These are phyloP conservation scores for Yamadazyma paraphyllophila DNA, from an alignment of 805 yeast species.

Conservation along the genomic window DNA sequence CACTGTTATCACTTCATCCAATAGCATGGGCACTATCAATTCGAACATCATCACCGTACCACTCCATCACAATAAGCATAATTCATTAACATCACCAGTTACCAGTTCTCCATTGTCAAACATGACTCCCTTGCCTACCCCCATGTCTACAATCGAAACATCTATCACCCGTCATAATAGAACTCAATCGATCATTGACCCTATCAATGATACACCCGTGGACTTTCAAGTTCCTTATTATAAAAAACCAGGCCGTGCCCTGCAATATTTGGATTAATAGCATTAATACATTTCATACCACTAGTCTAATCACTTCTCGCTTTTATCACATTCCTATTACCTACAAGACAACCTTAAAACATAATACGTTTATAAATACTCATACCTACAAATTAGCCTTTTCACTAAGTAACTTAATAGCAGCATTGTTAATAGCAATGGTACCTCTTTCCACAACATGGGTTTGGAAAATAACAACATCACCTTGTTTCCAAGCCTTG, in stretches of 20 bases:
- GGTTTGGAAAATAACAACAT: conserved; percentile 73
- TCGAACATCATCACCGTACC: neutral
- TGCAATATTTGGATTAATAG: conserved; percentile 8
- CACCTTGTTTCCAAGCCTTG: conserved; percentile 80
- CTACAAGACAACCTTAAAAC: neutral
- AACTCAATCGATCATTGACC: conserved; percentile 26
- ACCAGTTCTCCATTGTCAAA: conserved; percentile 37
- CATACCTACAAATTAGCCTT: conserved; percentile 36
- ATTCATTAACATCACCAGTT: conserved; percentile 25
- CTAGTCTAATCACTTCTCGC: too few species aligned
- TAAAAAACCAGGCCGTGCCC: conserved; percentile 5
- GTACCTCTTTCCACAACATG: conserved; percentile 74
- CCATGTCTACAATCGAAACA: conserved; percentile 20
- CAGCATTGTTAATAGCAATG: conserved; percentile 84
- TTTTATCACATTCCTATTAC: too few species aligned
- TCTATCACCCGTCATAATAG: conserved; percentile 8
- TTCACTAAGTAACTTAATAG: conserved; percentile 54
- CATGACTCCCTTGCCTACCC: conserved; percentile 28
- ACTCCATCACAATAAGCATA: conserved; percentile 2
- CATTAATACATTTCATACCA: neutral
- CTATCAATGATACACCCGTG: conserved; percentile 40
- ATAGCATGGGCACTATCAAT: neutral
- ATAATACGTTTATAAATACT: neutral
- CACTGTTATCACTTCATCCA: neutral
- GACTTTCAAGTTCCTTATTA: conserved; percentile 30